Evolutionary conservation across 2,329 filamentous ascomycete species (phyloP).

Genomic region (Aspergillus viridinutans): DNA sequence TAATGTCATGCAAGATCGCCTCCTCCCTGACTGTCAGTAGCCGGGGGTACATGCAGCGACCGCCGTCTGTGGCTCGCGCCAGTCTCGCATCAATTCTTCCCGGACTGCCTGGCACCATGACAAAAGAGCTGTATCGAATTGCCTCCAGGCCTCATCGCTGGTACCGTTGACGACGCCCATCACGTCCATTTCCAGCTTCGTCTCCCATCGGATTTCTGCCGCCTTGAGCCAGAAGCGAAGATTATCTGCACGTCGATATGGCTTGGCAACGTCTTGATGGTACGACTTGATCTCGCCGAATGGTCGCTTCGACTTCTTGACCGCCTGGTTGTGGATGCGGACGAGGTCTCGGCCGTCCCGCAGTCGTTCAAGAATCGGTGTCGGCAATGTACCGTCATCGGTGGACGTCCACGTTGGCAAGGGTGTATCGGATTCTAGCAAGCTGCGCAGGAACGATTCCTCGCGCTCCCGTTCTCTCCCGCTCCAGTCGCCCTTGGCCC

Average conservation of each 20-base stretch:
- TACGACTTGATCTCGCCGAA: slow-evolving; percentile 87
- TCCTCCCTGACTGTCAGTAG: slow-evolving; percentile 13
- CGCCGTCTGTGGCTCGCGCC: slow-evolving; percentile 42
- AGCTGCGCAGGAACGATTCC: slow-evolving; percentile 72
- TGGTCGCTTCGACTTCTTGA: slow-evolving; percentile 76
- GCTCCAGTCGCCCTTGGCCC: slow-evolving; percentile 75
- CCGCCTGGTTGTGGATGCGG: slow-evolving; percentile 81
- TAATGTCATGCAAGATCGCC: slow-evolving; percentile 1
- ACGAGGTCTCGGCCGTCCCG: slow-evolving; percentile 78
- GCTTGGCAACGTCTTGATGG: slow-evolving; percentile 90
- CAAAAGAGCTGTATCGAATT: slow-evolving; percentile 78
- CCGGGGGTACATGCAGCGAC: slow-evolving; percentile 15
- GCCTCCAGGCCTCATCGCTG: slow-evolving; percentile 63
- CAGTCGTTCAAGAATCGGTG: slow-evolving; percentile 68
- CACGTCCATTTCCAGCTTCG: slow-evolving; percentile 76
- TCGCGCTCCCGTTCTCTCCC: slow-evolving; percentile 73
- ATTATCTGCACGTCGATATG: slow-evolving; percentile 91
- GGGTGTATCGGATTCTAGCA: slow-evolving; percentile 54
- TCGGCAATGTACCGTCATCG: slow-evolving; percentile 44
- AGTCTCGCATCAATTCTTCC: slow-evolving; percentile 76
- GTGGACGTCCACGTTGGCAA: slow-evolving; percentile 67
- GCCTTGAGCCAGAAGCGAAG: slow-evolving; percentile 95
- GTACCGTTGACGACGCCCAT: slow-evolving; percentile 78
- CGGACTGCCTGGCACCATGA: slow-evolving; percentile 79
- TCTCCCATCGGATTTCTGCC: slow-evolving; percentile 89